Base-by-base conservation (phyloP, 305 asterid species). In the Fraxinus angustifolia region DNA sequence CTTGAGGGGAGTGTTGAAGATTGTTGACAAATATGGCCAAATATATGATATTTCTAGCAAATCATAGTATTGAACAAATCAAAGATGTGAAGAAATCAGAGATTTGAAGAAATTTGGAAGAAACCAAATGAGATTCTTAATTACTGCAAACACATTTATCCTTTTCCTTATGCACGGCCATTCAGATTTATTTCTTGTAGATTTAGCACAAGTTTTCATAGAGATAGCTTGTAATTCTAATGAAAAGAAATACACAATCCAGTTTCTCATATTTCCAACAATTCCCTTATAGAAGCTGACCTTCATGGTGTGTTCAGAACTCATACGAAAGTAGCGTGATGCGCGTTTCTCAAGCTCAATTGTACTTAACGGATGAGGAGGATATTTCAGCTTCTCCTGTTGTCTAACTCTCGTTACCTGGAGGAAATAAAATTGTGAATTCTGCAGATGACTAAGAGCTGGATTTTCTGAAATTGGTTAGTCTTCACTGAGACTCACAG, bases 341-440 rank as follows among this genome's bases (percentile, higher is more conserved):
- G 99, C 98, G 65, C 99, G 98, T 89, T 96, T 96, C 88, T 96
- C 99, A 83, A 96, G 97, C 93, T 94, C 99, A 85, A 96, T 89
- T 73, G 99, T 96, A 84, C 94, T 96, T 84, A 96, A 83, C 30
- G 99, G 99, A 87, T 90, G 85, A 80, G 99, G 99, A 83, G 98
- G 99, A 83, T 94, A 92, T 83, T 94, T 93, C 79, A 85, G 89
- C 89, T 92, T 93, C 85, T 94, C 92, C 82, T 88, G 97, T 72
- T 90, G 93, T 78, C 86, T 87, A 82, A 96, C 97, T 82, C 86
- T 88, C 73, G 89, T 90, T 76, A 96, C 99, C 99, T 96, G 87
- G 79, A 79, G 17, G 84, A 79, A 74, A 65, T 80, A 84, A 38
- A 78, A 82, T 60, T 65, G 79, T 82, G 78, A 81, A 45, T 53